Conservation (phyloP, 768 basidiomycete species). For the Xerocomus spinulosus region DNA sequence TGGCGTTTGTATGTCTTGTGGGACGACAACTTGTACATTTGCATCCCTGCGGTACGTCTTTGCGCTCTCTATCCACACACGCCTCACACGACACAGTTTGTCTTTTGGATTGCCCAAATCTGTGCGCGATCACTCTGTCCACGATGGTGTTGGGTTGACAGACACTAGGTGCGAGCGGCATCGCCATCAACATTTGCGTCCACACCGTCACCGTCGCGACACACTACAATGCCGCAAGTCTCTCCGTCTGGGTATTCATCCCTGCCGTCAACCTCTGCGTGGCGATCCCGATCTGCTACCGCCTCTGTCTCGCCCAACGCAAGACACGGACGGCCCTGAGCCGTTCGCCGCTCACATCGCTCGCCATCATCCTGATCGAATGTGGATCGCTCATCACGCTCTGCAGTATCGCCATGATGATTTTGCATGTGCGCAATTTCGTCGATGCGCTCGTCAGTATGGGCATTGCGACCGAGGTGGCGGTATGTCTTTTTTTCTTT, state of each 20-base stretch:
- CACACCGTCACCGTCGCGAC: background rate
- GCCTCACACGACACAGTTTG: slow-evolving; percentile 9
- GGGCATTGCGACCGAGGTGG: slow-evolving; percentile 14
- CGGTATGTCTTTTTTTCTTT: slow-evolving; percentile 7
- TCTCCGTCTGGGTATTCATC: slow-evolving; percentile 13
- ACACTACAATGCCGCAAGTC: background rate
- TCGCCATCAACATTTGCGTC: background rate
- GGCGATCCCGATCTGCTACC: slow-evolving; percentile 13
- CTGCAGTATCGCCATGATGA: slow-evolving; percentile 5
- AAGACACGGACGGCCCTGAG: slow-evolving; percentile 1
- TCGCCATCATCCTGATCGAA: slow-evolving; percentile 16
- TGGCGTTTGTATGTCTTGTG: slow-evolving; percentile 25
- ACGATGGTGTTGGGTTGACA: no score
- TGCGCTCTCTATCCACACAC: no score
- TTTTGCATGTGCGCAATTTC: slow-evolving; percentile 4
- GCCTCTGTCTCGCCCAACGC: slow-evolving; percentile 11
- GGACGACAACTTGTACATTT: slow-evolving; percentile 6
- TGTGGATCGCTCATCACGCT: slow-evolving; percentile 13
- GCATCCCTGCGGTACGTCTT: slow-evolving; percentile 17
- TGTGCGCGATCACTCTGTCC: no score
- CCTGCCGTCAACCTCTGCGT: slow-evolving; percentile 12
- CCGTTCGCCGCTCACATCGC: slow-evolving; percentile 8
- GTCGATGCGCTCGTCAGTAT: background rate
- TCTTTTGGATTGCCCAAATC: slow-evolving; percentile 19
- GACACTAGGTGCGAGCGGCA: slow-evolving; percentile 6